phyloP scores from a whole-genome alignment of 805 yeast species.

The Candida ficus region DNA sequence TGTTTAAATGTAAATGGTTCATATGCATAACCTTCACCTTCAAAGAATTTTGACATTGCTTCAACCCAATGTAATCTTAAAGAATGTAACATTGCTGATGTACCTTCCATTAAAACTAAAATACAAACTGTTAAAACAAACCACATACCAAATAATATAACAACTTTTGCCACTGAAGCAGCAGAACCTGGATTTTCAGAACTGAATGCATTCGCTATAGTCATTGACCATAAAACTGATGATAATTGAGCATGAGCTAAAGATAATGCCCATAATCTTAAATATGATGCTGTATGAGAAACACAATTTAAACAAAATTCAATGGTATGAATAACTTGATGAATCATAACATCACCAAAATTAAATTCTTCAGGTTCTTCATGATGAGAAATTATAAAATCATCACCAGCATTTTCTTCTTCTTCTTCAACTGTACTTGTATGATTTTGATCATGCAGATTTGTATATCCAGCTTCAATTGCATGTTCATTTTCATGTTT shows the following conservation, averaged over 20 bases:
- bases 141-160: slow-evolving; percentile 90
- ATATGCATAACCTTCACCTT: slow-evolving; percentile 92
- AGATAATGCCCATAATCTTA: slow-evolving; percentile 96
- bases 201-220: slow-evolving; percentile 74
- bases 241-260: slow-evolving; percentile 97
- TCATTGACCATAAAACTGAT: slow-evolving; percentile 83
- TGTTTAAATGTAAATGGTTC: slow-evolving; percentile 74
- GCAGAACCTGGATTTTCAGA: slow-evolving; percentile 40
- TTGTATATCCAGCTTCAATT: slow-evolving; percentile 46
- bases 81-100: slow-evolving; percentile 98
- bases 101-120: slow-evolving; percentile 96
- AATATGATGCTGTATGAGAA: slow-evolving; percentile 95
- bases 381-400: slow-evolving; percentile 35
- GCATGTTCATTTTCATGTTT: slow-evolving; percentile 51
- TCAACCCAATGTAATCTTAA: slow-evolving; percentile 99
- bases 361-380: slow-evolving; percentile 41
- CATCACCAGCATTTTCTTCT: slow-evolving; percentile 46
- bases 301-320: slow-evolving; percentile 97
- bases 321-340: slow-evolving; percentile 96
- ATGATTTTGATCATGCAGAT: slow-evolving; percentile 30
- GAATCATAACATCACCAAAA: slow-evolving; percentile 88
- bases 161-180: slow-evolving; percentile 68
- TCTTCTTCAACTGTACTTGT: slow-evolving; percentile 27
- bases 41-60: slow-evolving; percentile 96
- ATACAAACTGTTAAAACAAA: slow-evolving; percentile 85